phyloP scores from a whole-genome alignment of 768 basidiomycete genomes.

The Xerocomus spinulosus region DNA sequence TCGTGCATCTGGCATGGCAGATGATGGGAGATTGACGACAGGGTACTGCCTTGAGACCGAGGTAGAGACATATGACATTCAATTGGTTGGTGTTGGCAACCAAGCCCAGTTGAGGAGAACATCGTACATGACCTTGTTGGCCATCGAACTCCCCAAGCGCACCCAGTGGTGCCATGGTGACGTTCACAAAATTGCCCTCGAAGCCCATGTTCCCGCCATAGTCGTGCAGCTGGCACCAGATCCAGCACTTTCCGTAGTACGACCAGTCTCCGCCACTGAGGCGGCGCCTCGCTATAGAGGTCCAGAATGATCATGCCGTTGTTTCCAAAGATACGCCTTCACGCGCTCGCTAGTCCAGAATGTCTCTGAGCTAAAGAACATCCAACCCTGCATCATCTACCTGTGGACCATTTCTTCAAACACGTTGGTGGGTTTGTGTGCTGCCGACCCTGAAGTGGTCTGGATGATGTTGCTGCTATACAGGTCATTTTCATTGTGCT shows the following conservation, averaged over 20 bases:
- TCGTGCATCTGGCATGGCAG: slow-evolving; percentile 34
- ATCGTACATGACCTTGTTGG: slow-evolving; percentile 42
- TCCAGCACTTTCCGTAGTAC: slow-evolving; percentile 40
- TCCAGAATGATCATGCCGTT: slow-evolving; percentile 41
- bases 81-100: slow-evolving; percentile 32
- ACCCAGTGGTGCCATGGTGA: slow-evolving; percentile 30
- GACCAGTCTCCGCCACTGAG: slow-evolving; percentile 39
- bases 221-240: slow-evolving; percentile 41
- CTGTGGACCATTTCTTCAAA: slow-evolving; percentile 33
- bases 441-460: slow-evolving; percentile 30
- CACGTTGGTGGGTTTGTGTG: too few relatives aligned
- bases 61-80: slow-evolving; percentile 28
- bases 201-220: slow-evolving; percentile 38
- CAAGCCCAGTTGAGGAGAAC: slow-evolving; percentile 40
- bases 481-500: slow-evolving; percentile 41
- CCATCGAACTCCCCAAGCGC: slow-evolving; percentile 36
- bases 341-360: slow-evolving; percentile 41
- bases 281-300: slow-evolving; percentile 36
- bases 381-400: slow-evolving; percentile 44
- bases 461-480: slow-evolving; percentile 27
- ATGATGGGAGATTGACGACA: slow-evolving; percentile 22
- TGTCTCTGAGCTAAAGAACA: slow-evolving; percentile 33
- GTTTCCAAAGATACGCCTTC: slow-evolving; percentile 34
- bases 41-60: slow-evolving; percentile 37
- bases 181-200: slow-evolving; percentile 34